Conservation (phyloP, 306 rosid genomes). For the Malus orientalis region DNA sequence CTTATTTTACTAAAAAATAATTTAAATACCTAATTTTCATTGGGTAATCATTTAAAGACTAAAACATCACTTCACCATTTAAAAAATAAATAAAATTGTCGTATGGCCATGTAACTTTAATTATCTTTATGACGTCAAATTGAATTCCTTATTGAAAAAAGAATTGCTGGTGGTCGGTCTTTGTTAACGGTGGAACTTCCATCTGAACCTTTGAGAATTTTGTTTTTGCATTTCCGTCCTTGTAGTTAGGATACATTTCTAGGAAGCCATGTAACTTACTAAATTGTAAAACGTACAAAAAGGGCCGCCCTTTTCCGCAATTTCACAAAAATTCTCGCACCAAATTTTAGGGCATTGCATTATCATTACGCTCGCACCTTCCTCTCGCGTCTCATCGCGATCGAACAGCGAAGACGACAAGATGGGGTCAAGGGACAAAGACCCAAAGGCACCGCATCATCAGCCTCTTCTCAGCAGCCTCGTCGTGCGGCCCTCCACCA, state of each 20-base stretch:
- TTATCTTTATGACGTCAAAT: too few relatives aligned
- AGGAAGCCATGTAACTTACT: not conserved
- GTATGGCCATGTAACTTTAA: too few relatives aligned
- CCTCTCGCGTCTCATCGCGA: not conserved
- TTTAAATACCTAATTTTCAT: accelerated
- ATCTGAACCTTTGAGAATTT: not conserved
- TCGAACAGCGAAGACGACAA: not conserved
- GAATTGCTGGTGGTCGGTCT: not conserved
- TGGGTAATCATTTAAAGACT: too few relatives aligned
- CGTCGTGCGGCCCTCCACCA: conserved; percentile 42
- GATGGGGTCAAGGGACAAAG: conserved; percentile 47
- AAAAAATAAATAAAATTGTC: too few relatives aligned
- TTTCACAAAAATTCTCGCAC: not conserved
- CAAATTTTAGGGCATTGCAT: not conserved
- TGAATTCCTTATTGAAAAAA: too few relatives aligned
- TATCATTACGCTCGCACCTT: not conserved
- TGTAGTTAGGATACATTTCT: not conserved
- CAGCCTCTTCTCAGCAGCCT: conserved; percentile 59
- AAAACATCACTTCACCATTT: too few relatives aligned
- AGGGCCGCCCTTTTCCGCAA: not conserved
- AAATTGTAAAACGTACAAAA: too few relatives aligned
- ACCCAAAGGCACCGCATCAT: conserved; percentile 33
- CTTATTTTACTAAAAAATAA: too few relatives aligned
- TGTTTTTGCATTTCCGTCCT: not conserved
- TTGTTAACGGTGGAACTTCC: not conserved